Evolutionary conservation across 73 alveolate genomes (phyloP).

Genomic region (Tetrahymena malaccensis): DNA sequence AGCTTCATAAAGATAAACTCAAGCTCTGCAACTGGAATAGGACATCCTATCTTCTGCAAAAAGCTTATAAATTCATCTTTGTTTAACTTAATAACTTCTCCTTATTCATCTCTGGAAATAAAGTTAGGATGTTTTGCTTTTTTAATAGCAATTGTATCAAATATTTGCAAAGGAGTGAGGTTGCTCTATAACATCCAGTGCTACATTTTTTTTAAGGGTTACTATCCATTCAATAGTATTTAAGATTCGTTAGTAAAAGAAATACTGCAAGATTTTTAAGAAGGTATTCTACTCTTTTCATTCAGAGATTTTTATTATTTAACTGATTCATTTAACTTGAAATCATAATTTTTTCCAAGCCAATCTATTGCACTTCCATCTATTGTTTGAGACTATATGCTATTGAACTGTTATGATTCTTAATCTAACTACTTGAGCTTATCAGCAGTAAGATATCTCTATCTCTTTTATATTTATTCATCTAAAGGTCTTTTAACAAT

Average conservation of each 20-base stretch:
- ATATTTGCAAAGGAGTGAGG: background rate
- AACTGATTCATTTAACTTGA: background rate
- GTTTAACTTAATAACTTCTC: background rate
- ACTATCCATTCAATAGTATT: background rate
- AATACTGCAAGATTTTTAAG: background rate
- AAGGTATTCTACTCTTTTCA: background rate
- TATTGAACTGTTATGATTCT: background rate
- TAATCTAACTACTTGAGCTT: background rate
- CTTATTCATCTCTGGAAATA: background rate
- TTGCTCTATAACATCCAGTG: background rate
- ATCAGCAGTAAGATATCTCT: background rate
- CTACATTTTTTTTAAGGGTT: background rate
- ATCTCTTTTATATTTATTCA: background rate
- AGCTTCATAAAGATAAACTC: background rate
- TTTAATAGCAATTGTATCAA: background rate
- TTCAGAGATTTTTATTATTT: background rate
- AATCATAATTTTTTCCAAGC: background rate
- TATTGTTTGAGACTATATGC: background rate
- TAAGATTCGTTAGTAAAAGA: background rate
- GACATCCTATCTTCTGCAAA: background rate
- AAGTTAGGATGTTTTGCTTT: background rate
- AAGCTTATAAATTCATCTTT: background rate
- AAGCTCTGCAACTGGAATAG: background rate
- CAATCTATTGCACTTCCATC: background rate
- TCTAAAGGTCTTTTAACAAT: background rate